A percentile compares a stretch with the other conserved stretches of the same genome.
phyloP scores from a whole-genome alignment of 441 rosid species.

The Isatis lusitanica region DNA sequence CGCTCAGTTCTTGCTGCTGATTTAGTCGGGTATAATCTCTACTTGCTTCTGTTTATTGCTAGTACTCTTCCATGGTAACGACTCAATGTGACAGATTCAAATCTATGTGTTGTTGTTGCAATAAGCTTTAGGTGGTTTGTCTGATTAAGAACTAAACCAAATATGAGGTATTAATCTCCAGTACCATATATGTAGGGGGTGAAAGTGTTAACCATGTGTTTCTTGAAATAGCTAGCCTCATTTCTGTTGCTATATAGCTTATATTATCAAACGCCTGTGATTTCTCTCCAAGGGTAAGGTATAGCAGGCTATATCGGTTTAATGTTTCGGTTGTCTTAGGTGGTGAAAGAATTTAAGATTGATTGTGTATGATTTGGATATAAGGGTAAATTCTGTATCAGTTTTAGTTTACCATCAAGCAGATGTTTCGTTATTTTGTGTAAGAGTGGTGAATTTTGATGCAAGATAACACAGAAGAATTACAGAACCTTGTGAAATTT shows the following conservation, averaged over 20 bases:
- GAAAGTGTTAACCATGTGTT: background rate
- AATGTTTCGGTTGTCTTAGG: background rate
- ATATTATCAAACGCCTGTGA: background rate
- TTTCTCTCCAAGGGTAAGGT: background rate
- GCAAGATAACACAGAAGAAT: background rate
- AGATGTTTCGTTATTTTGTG: background rate
- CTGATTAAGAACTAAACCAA: background rate
- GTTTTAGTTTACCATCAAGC: background rate
- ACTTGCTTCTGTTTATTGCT: constrained; percentile 6
- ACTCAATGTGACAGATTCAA: background rate
- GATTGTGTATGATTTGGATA: background rate
- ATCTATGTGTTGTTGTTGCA: background rate
- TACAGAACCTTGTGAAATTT: background rate
- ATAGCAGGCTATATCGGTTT: background rate
- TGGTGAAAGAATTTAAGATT: background rate
- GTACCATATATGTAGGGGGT: background rate
- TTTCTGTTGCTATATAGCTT: background rate
- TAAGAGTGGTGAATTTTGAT: background rate
- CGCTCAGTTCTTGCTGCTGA: constrained; percentile 98
- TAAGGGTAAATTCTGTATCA: background rate
- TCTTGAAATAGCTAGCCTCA: background rate
- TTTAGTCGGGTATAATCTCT: constrained; percentile 83
- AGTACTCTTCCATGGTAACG: background rate
- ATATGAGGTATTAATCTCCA: background rate
- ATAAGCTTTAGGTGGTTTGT: background rate